phyloP scores from a whole-genome alignment of 768 basidiomycete species.

The Serendipita sp. region DNA sequence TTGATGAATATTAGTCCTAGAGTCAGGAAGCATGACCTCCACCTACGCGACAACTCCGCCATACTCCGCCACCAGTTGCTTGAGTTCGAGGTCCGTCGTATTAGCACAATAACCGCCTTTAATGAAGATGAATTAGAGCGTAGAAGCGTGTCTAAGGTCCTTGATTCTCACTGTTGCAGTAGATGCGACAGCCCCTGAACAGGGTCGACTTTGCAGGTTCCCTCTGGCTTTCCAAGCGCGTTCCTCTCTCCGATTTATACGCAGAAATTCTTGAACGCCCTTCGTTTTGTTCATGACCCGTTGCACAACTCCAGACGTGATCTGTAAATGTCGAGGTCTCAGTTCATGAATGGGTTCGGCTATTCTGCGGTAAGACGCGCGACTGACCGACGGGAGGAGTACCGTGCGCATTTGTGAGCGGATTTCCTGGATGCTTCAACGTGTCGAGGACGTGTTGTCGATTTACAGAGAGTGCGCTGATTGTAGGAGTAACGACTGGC shows the following conservation, averaged over 20 bases:
- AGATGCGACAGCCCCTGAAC: conserved; percentile 33
- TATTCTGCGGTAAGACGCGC: background rate
- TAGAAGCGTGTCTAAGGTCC: background rate
- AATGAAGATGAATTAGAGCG: background rate
- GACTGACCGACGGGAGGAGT: conserved; percentile 40
- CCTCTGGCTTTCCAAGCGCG: conserved; percentile 28
- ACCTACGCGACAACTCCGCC: conserved; percentile 50
- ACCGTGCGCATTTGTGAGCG: conserved; percentile 61
- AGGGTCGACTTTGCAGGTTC: conserved; percentile 20
- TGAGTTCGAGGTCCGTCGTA: conserved; percentile 72
- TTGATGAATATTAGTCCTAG: too few relatives aligned
- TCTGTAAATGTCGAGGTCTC: conserved; percentile 23
- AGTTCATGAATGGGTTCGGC: background rate
- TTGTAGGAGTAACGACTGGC: background rate
- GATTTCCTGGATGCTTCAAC: conserved; percentile 48
- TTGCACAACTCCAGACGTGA: conserved; percentile 41
- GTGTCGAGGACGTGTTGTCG: conserved; percentile 47
- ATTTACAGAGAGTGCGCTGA: conserved; percentile 12
- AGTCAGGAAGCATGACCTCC: background rate
- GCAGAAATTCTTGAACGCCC: conserved; percentile 20
- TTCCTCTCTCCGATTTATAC: conserved; percentile 28
- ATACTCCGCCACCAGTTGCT: conserved; percentile 41
- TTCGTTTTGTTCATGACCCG: conserved; percentile 53
- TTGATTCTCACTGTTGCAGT: conserved; percentile 29
- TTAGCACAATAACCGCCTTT: conserved; percentile 39